phyloP scores from a whole-genome alignment of 495 filamentous ascomycete species.

The Cryomyces antarcticus region DNA sequence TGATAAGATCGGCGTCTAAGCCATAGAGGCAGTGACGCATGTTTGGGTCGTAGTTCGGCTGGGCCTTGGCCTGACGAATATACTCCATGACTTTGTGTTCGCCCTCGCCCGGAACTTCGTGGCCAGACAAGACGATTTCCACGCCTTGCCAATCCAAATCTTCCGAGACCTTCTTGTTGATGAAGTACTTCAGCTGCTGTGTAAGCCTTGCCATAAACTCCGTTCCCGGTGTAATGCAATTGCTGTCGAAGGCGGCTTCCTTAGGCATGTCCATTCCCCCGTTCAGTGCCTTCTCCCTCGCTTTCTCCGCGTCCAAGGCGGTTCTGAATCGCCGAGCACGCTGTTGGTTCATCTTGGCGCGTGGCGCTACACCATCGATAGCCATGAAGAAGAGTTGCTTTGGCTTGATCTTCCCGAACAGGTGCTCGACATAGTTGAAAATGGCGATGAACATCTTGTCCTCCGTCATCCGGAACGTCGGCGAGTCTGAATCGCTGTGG shows the following conservation, averaged over 20 bases:
- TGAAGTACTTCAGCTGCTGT: constrained; percentile 87
- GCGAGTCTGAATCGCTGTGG: constrained; percentile 80
- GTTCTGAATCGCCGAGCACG: constrained; percentile 88
- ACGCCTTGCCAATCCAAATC: constrained; percentile 93
- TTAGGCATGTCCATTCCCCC: constrained; percentile 86
- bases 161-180: constrained; percentile 95
- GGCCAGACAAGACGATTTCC: constrained; percentile 88
- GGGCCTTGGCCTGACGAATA: constrained; percentile 87
- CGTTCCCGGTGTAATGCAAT: constrained; percentile 95
- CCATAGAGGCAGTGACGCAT: constrained; percentile 94
- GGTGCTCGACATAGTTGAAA: constrained; percentile 98
- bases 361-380: constrained; percentile 89
- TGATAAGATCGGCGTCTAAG: constrained; percentile 93
- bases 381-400: constrained; percentile 99
- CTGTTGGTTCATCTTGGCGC: constrained; percentile 99
- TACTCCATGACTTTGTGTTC: constrained; percentile 99
- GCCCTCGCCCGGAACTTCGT: constrained; percentile 97
- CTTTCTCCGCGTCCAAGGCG: constrained; percentile 72
- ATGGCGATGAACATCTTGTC: constrained; percentile 99
- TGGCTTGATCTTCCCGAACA: constrained; percentile 96
- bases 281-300: constrained; percentile 69
- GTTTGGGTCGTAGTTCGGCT: constrained; percentile 86
- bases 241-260: constrained; percentile 93
- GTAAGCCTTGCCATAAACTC: constrained; percentile 96
- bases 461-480: constrained; percentile 82